A percentile compares a stretch with the other conserved stretches of the same genome.
These are phyloP conservation scores for Chenopodium album DNA, from an alignment of 148 eudicot species.

Conservation along the genomic window DNA sequence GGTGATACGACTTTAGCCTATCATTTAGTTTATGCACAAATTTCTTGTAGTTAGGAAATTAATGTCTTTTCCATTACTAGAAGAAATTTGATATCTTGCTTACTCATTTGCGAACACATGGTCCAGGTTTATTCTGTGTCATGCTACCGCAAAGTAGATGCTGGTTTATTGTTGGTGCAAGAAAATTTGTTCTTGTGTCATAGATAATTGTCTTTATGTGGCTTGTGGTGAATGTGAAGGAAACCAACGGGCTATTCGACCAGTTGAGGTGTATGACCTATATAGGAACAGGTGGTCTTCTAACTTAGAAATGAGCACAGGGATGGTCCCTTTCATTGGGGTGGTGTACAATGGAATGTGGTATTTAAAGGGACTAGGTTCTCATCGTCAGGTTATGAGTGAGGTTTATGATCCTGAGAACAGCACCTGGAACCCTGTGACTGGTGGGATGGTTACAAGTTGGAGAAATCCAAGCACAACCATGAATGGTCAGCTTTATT, in stretches of 20 bases:
- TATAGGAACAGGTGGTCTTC: constrained; percentile 76
- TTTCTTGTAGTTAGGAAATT: too few species aligned
- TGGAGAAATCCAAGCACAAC: constrained; percentile 97
- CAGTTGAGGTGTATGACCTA: constrained; percentile 93
- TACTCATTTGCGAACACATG: constrained; percentile 7
- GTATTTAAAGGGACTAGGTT: constrained; percentile 84
- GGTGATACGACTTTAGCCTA: too few species aligned
- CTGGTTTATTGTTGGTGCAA: constrained; percentile 82
- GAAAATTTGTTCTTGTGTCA: constrained; percentile 80
- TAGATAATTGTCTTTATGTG: constrained; percentile 77
- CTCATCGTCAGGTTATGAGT: constrained; percentile 73
- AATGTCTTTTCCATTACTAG: too few species aligned
- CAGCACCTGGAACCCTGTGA: constrained; percentile 62
- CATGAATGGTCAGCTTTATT: constrained; percentile 85
- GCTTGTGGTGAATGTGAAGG: constrained; percentile 99
- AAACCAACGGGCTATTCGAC: constrained; percentile 73
- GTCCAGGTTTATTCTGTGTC: constrained; percentile 91
- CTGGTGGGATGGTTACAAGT: constrained; percentile 73
- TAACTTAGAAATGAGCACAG: constrained; percentile 81
- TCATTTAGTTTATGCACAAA: too few species aligned
- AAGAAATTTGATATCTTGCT: neutral
- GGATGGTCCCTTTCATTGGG: constrained; percentile 97
- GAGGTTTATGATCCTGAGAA: constrained; percentile 71
- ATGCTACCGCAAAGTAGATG: constrained; percentile 86
- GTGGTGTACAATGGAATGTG: constrained; percentile 79